phyloP scores from a whole-genome alignment of 495 filamentous ascomycete genomes.

The Podospora didyma region DNA sequence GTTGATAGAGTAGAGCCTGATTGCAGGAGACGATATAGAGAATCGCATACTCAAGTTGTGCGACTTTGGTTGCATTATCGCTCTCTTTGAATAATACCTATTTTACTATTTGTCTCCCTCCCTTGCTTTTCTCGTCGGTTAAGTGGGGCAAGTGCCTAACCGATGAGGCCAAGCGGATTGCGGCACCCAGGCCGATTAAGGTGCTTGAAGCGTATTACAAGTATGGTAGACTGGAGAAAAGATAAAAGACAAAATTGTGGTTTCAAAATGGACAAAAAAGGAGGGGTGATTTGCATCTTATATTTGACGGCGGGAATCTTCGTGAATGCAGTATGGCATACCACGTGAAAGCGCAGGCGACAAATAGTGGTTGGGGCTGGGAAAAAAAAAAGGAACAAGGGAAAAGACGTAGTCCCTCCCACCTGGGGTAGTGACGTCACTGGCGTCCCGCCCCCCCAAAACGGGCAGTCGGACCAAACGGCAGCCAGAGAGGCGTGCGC shows the following conservation, averaged over 20 bases:
- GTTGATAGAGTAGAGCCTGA: neutral
- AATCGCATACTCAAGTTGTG: no score
- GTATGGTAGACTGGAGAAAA: neutral
- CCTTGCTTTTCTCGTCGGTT: neutral
- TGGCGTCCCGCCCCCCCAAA: conserved; percentile 2
- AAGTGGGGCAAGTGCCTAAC: neutral
- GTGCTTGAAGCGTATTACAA: neutral
- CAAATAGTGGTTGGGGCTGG: no score
- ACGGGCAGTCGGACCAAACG: neutral
- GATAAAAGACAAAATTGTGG: neutral
- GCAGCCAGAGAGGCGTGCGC: neutral
- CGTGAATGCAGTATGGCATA: neutral
- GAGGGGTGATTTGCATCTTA: no score
- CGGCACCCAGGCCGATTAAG: neutral
- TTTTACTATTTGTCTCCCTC: neutral
- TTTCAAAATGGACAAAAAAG: no score
- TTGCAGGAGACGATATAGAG: neutral
- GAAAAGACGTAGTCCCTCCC: no score
- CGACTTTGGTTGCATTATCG: no score
- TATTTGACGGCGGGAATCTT: neutral
- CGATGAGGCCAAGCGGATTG: neutral
- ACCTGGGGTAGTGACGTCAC: conserved; percentile 13
- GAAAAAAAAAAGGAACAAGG: no score
- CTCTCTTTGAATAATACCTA: no score
- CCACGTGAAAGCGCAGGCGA: no score